Evolutionary conservation across 768 basidiomycete genomes (phyloP).

Genomic region (Neoboletus subvelutipes): DNA sequence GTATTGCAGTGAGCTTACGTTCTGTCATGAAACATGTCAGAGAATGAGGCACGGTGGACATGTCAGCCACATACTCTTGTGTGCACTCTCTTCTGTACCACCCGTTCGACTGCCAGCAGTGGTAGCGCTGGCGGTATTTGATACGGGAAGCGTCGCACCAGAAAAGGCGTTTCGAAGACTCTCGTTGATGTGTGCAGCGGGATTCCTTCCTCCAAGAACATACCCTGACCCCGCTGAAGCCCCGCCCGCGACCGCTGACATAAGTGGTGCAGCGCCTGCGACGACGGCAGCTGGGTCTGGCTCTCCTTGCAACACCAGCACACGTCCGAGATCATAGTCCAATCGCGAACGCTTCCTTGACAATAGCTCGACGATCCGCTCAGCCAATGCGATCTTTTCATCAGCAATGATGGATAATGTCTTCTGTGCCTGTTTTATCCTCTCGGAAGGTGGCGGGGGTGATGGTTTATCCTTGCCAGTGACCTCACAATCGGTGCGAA

Average conservation of each 20-base stretch:
- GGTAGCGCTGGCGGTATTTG: slow-evolving; percentile 3
- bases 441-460: slow-evolving; percentile 27
- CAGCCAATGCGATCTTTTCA: slow-evolving; percentile 45
- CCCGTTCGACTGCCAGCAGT: slow-evolving; percentile 15
- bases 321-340: slow-evolving; percentile 45
- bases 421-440: slow-evolving; percentile 30
- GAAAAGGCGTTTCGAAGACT: slow-evolving; percentile 38
- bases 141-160: slow-evolving; percentile 26
- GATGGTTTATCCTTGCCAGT: slow-evolving; percentile 36
- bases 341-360: slow-evolving; percentile 46
- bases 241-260: slow-evolving; percentile 13
- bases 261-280: slow-evolving; percentile 28
- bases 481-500: slow-evolving; percentile 31
- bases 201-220: slow-evolving; percentile 37
- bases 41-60: not conserved
- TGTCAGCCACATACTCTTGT: slow-evolving; percentile 27
- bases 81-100: slow-evolving; percentile 26
- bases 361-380: slow-evolving; percentile 45
- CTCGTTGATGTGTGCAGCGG: slow-evolving; percentile 41
- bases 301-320: slow-evolving; percentile 46
- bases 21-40: slow-evolving; percentile 19
- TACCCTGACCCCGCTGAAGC: slow-evolving; percentile 23
- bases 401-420: slow-evolving; percentile 34
- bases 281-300: slow-evolving; percentile 35
- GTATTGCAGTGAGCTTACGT: slow-evolving; percentile 29